These are phyloP conservation scores for Chalciporus piperatus DNA, from an alignment of 768 basidiomycete genomes.

Conservation along the genomic window DNA sequence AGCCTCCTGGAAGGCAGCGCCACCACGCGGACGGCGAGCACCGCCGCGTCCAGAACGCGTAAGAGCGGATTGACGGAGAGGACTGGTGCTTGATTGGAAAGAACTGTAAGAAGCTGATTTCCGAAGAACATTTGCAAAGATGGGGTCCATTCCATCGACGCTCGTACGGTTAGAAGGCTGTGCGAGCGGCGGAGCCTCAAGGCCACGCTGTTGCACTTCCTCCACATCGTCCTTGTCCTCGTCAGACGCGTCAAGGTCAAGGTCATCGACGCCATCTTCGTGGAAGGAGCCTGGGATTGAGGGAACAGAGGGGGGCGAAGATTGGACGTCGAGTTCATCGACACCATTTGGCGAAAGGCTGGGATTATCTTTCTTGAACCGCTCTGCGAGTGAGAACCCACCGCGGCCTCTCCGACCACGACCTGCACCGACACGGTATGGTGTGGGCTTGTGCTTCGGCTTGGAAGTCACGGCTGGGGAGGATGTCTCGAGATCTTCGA, in stretches of 20 bases:
- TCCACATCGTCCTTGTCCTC: constrained; percentile 19
- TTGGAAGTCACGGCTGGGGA: constrained; percentile 33
- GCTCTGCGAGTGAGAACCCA: constrained; percentile 54
- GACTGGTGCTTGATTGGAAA: constrained; percentile 49
- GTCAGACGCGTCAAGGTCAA: constrained; percentile 25
- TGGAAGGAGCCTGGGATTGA: constrained; percentile 34
- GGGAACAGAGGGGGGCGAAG: constrained; percentile 31
- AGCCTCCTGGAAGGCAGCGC: constrained; percentile 66
- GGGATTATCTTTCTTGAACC: constrained; percentile 56
- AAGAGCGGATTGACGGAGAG: constrained; percentile 58
- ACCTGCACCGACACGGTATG: constrained; percentile 48
- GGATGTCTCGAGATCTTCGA: constrained; percentile 44
- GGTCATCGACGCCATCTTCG: constrained; percentile 15
- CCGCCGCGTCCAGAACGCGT: constrained; percentile 49
- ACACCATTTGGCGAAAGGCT: constrained; percentile 47
- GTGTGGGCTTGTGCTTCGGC: constrained; percentile 45
- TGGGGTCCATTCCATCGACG: constrained; percentile 86
- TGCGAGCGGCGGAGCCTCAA: constrained; percentile 36
- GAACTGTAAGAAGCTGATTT: constrained; percentile 45
- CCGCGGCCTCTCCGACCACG: constrained; percentile 54
- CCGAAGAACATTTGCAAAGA: constrained; percentile 74
- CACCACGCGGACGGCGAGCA: constrained; percentile 56
- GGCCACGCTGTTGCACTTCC: constrained; percentile 25
- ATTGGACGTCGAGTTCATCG: constrained; percentile 17
- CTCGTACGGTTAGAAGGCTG: constrained; percentile 60